phyloP scores from a whole-genome alignment of 164 flowering plant genomes.

The Akebia trifoliata region DNA sequence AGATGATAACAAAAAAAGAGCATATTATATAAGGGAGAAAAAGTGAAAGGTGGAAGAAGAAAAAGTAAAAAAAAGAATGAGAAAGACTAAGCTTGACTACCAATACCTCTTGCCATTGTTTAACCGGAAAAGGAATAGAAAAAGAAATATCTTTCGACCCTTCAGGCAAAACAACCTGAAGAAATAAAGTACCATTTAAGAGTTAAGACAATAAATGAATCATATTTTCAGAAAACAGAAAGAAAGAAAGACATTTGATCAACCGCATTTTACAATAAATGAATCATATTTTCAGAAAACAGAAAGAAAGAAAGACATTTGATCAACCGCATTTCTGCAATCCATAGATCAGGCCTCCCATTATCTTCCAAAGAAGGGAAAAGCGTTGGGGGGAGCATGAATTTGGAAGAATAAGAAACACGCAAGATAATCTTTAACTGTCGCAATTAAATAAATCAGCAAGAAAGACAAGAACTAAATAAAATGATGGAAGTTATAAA shows the following conservation, averaged over 20 bases:
- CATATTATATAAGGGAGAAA: too few relatives aligned
- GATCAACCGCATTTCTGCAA: background rate
- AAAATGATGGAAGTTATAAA: too few relatives aligned
- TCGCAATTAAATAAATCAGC: background rate
- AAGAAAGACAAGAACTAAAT: too few relatives aligned
- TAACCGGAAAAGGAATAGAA: constrained; percentile 70
- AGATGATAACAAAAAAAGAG: background rate
- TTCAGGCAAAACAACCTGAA: constrained; percentile 93
- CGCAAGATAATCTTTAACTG: background rate
- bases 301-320: background rate
- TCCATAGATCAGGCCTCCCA: background rate
- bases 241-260: background rate
- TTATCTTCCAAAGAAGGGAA: background rate
- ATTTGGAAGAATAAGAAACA: background rate
- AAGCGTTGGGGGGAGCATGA: too few relatives aligned
- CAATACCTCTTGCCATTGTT: constrained; percentile 68
- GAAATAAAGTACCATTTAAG: constrained; percentile 7
- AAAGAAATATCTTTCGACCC: constrained; percentile 78
- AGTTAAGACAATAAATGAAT: background rate
- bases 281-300: background rate
- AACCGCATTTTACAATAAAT: background rate
- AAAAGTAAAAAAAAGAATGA: background rate
- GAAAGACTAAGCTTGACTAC: background rate
- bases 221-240: background rate
- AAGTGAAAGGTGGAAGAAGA: background rate